Base-by-base conservation (phyloP, 352 stramenopile species). In the Pythium folliculosum region DNA sequence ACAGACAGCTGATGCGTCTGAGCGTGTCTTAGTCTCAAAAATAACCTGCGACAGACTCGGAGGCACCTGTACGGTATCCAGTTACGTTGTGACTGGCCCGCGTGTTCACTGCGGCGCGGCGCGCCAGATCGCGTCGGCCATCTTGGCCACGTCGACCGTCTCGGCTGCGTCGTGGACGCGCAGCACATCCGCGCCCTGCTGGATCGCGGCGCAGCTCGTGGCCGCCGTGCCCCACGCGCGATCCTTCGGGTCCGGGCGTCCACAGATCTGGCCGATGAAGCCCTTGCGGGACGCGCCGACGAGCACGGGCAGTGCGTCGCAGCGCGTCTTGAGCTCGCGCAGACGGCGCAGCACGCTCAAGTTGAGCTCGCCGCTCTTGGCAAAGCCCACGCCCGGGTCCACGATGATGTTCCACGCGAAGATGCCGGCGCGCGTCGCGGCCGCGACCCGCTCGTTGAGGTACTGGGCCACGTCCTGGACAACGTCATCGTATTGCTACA, bases 321-420 rank as follows among this genome's bases (percentile, higher is more conserved):
- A 92, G 0, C 21, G 40, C 0, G 63, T 30, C 56, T 90, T 91
- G 50, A 94, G 56, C 9, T 68, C 65, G 12, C 69, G 77, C 19
- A 98, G 73, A 17, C 92, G 75, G 43, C 90, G 88, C 21, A 99
- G 67, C 0, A 99, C 65, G 32, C 78, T 73, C 4, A 99, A 65
- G 73, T 99, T 99, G 1, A 96, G 78, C 37, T 94, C 78, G 0
- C 86, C 65, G 67, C 88, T 89, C 72, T 99, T 99, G 17, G 97
- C 96, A 80, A 99, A 99, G 5, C 97, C 97, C 58, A 99, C 98
- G 10, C 97, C 97, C 23, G 97, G 97, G 77, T 99, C 97, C 22
- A 99, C 66, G 22, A 99, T 76, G 53, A 99, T 89, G 62, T 98
- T 92, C 97, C 97, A 99, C 40, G 86, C 80, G 48, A 83, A 94